Conservation (phyloP, 1,284 basidiomycete species). For the Trichosporon sp. region DNA sequence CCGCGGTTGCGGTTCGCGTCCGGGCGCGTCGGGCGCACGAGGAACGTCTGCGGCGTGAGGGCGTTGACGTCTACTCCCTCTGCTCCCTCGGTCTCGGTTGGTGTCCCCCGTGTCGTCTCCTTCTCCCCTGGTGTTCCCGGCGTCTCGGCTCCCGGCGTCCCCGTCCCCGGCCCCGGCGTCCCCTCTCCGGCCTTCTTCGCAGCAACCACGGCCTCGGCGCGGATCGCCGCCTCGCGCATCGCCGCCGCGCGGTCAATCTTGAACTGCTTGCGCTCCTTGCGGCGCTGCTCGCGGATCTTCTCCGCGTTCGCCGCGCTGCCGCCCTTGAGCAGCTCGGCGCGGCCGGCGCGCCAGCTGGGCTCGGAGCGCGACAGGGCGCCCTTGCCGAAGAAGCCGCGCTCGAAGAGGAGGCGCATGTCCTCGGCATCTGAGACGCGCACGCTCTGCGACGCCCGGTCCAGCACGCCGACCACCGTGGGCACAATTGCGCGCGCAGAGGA, state of each 20-base stretch:
- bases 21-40: conserved; percentile 46
- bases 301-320: conserved; percentile 53
- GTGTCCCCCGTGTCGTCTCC: conserved; percentile 7
- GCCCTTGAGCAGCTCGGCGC: conserved; percentile 59
- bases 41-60: conserved; percentile 47
- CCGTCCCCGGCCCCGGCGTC: conserved; percentile 6
- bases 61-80: conserved; percentile 24
- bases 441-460: conserved; percentile 67
- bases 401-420: conserved; percentile 72
- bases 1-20: conserved; percentile 45
- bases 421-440: conserved; percentile 68
- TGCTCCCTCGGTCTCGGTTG: conserved; percentile 7
- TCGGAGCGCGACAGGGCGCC: conserved; percentile 90
- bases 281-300: conserved; percentile 76
- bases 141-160: conserved; percentile 5
- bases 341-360: conserved; percentile 80
- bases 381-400: conserved; percentile 93
- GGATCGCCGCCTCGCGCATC: conserved; percentile 47
- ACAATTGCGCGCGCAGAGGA: background rate
- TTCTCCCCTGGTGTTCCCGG: conserved; percentile 10
- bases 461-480: conserved; percentile 53
- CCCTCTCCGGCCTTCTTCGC: conserved; percentile 23
- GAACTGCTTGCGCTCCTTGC: conserved; percentile 80
- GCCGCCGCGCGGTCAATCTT: conserved; percentile 69
- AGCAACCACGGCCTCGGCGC: conserved; percentile 47